phyloP scores from a whole-genome alignment of 805 yeast genomes.

The Millerago galiae region DNA sequence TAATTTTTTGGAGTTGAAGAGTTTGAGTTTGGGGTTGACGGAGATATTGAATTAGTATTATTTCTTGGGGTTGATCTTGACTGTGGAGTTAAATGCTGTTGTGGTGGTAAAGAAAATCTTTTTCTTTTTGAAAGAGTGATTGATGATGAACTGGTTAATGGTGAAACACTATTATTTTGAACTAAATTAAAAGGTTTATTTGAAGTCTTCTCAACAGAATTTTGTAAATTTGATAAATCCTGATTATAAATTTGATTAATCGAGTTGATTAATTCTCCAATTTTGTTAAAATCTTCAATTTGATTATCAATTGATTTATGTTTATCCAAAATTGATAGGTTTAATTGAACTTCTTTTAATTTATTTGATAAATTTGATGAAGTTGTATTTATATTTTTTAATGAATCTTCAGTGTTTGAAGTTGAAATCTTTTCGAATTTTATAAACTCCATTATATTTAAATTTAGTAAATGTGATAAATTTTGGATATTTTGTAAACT shows the following conservation, averaged over 20 bases:
- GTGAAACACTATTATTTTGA: neutral
- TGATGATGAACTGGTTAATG: neutral
- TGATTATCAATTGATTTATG: slow-evolving; percentile 5
- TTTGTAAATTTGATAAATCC: slow-evolving; percentile 3
- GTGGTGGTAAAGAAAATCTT: slow-evolving; percentile 18
- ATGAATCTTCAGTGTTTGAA: neutral
- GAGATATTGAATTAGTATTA: slow-evolving; percentile 2
- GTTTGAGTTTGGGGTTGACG: slow-evolving; percentile 2
- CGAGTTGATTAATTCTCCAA: slow-evolving; percentile 5
- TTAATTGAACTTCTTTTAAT: slow-evolving; percentile 8
- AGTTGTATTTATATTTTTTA: neutral
- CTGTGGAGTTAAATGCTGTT: slow-evolving; percentile 7
- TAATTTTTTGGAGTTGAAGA: slow-evolving; percentile 9
- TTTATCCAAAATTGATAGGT: slow-evolving; percentile 4
- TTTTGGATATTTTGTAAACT: neutral
- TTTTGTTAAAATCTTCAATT: slow-evolving; percentile 7
- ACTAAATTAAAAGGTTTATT: slow-evolving; percentile 11
- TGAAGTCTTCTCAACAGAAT: slow-evolving; percentile 1
- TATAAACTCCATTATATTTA: slow-evolving; percentile 2
- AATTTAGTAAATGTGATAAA: neutral
- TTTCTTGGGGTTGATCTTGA: slow-evolving; percentile 4
- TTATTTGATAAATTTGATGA: slow-evolving; percentile 4
- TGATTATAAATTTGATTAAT: slow-evolving; percentile 3
- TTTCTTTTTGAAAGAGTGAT: slow-evolving; percentile 13
- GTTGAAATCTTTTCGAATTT: neutral